These are phyloP conservation scores for Amesomyces nigricolor DNA, from an alignment of 2,329 filamentous ascomycete species.

Conservation along the genomic window DNA sequence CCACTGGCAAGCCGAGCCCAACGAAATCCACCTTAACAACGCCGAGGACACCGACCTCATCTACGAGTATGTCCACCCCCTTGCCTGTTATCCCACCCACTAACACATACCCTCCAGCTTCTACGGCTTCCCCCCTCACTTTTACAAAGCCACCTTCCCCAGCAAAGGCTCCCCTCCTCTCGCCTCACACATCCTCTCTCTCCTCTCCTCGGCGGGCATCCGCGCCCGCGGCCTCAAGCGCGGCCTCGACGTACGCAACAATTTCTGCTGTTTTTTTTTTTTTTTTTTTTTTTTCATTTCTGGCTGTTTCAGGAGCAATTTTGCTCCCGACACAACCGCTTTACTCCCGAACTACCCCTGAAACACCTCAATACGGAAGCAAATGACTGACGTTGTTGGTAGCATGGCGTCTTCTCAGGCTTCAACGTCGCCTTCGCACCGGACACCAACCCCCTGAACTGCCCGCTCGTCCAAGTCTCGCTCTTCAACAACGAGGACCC, in stretches of 20 bases:
- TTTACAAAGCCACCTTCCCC: constrained; percentile 62
- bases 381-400: no score
- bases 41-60: constrained; percentile 60
- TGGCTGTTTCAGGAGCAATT: no score
- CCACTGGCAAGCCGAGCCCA: constrained; percentile 61
- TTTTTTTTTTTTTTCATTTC: no score
- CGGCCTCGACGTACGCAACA: constrained; percentile 49
- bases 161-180: constrained; percentile 56
- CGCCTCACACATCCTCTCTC: constrained; percentile 51
- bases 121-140: constrained; percentile 65
- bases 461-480: constrained; percentile 68
- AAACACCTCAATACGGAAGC: no score
- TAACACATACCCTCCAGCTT: constrained; percentile 36
- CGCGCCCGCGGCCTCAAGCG: constrained; percentile 53
- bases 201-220: constrained; percentile 53
- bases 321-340: no score
- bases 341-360: no score
- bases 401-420: constrained; percentile 66
- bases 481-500: constrained; percentile 61
- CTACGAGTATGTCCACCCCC: constrained; percentile 50
- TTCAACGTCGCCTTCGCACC: constrained; percentile 61
- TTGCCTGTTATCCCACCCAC: not conserved
- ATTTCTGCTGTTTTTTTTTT: no score
- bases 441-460: constrained; percentile 53
- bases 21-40: constrained; percentile 59